Percentiles rank a stretch among this genome's conserved stretches.
These are phyloP conservation scores for Fusarium abutilonis DNA, from an alignment of 2,329 filamentous ascomycete genomes.

Conservation along the genomic window DNA sequence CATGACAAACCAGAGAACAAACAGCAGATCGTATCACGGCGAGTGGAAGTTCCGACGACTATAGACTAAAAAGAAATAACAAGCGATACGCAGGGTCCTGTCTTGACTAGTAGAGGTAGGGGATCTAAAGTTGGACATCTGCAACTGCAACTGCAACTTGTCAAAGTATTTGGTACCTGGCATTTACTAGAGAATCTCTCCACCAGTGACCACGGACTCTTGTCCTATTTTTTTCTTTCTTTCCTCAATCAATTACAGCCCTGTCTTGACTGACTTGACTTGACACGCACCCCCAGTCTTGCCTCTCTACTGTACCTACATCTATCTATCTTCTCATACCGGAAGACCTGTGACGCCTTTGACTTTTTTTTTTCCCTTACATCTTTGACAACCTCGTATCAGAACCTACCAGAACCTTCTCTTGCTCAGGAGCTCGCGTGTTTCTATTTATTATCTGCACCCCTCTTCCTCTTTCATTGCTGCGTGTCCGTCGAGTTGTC, in stretches of 20 bases:
- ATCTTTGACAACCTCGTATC: neutral
- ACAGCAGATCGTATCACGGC: too few species aligned
- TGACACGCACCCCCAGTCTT: too few species aligned
- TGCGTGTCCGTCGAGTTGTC: constrained; percentile 24
- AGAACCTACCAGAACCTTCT: neutral
- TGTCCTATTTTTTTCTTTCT: too few species aligned
- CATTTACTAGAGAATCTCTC: too few species aligned
- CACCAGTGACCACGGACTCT: too few species aligned
- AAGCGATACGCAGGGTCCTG: constrained; percentile 7
- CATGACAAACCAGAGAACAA: neutral
- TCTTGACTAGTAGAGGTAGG: neutral
- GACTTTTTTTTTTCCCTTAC: constrained; percentile 13
- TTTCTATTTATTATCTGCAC: neutral
- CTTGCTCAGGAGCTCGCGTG: constrained; percentile 28
- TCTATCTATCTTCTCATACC: neutral
- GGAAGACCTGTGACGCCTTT: constrained; percentile 31
- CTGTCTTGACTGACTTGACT: too few species aligned
- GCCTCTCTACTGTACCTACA: too few species aligned
- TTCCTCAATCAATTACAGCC: too few species aligned
- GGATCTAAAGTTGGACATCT: neutral
- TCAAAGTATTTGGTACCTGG: constrained; percentile 22
- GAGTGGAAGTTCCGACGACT: too few species aligned
- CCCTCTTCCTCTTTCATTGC: neutral
- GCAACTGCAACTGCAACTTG: neutral
- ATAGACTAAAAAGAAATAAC: neutral